Evolutionary conservation across 345 rosid species (phyloP), one percentile per base, ranked within the genome.

Genomic region (Arabis alpina): DNA sequence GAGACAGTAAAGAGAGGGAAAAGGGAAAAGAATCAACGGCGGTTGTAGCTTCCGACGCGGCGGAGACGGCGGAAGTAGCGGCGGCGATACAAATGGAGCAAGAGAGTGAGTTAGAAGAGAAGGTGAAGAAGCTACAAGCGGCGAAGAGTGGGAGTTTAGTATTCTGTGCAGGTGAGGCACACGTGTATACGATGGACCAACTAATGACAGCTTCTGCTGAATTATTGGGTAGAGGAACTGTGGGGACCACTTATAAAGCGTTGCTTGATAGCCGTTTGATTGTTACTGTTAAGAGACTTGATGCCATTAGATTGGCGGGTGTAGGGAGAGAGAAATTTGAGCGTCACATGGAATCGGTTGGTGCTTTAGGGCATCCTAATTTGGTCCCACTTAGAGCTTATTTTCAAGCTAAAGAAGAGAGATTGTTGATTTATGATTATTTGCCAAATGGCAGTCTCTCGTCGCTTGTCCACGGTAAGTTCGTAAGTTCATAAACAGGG

Each of bases 161-260:
- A 25, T 91, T 93, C 87, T 93, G 96, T 63, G 92, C 91, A 14
- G 97, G 96, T 12, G 98, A 93, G 86, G 84, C 83, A 50, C 91
- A 88, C 58, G 70, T 84, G 48, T 91, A 90, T 67, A 65, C 91
- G 53, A 75, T 93, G 82, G 98, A 93, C 50, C 98, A 93, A 79
- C 90, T 90, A 72, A 91, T 93, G 98, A 84, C 93, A 68, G 93
- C 85, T 2, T 90, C 96, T 0, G 97, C 98, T 10, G 98, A 93
- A 82, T 75, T 91, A 82, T 84, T 93, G n/a, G 98, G 98, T 10
- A 76, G 85, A 45, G 97, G 98, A 2, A 82, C 85, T 0, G 61
- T 83, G 54, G 98, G 97, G 68, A 81, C 92, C 39, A 93, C 97
- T 6, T 93, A 93, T 70, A 93, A 91, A 68, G 96, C 94, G 1